A percentile compares a stretch with the other conserved stretches of the same genome.
Conservation (phyloP, 116 monocot species). For the Dioscorea cayenensis region DNA sequence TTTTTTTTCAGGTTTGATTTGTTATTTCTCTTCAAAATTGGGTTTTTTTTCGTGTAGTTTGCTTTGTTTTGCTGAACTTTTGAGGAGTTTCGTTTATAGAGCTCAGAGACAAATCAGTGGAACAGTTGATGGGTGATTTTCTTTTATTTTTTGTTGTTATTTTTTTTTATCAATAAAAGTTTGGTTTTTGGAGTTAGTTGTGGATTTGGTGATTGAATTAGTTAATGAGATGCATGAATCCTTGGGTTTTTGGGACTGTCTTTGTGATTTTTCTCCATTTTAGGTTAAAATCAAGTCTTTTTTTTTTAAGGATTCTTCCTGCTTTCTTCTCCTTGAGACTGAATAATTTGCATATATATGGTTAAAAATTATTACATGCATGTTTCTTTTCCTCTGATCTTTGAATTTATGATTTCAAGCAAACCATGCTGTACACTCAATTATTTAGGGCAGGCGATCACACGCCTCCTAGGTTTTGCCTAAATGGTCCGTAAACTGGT, state of each 20-base stretch:
- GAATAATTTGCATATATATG: background rate
- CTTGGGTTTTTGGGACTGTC: no score
- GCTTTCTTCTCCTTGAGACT: background rate
- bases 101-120: no score
- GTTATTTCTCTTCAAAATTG: background rate
- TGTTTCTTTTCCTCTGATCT: background rate
- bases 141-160: no score
- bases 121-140: no score
- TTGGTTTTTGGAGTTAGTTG: no score
- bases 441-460: background rate
- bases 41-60: background rate
- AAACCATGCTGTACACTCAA: background rate
- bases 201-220: no score
- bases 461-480: background rate
- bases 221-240: no score
- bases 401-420: background rate
- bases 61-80: background rate
- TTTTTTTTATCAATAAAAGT: no score
- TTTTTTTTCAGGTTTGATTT: background rate
- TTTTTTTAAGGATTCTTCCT: no score
- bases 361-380: background rate
- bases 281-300: no score
- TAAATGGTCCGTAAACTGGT: background rate
- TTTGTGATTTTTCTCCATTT: no score
- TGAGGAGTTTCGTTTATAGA: background rate